Conservation (phyloP, 495 filamentous ascomycete species). For the Cladorrhinum samala region DNA sequence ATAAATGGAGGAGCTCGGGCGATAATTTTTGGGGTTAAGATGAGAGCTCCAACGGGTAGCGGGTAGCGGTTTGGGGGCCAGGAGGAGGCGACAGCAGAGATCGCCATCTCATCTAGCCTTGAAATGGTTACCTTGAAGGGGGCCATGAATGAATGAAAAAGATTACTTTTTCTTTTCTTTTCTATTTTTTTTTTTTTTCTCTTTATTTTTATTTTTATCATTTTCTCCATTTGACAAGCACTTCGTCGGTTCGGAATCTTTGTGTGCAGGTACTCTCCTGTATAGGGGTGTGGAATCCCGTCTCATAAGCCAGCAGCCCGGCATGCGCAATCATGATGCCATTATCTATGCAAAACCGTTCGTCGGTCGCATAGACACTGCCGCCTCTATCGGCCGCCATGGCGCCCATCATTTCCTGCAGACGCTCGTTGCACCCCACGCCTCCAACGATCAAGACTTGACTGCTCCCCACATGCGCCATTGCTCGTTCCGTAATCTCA, state of each 20-base stretch:
- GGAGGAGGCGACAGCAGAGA: too few relatives aligned
- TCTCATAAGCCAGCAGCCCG: conserved; percentile 75
- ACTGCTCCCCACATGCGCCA: conserved; percentile 89
- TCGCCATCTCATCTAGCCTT: too few relatives aligned
- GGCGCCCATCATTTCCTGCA: conserved; percentile 97
- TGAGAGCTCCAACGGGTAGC: too few relatives aligned
- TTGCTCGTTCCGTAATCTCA: conserved; percentile 96
- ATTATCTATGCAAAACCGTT: conserved; percentile 97
- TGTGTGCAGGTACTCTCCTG: conserved; percentile 88
- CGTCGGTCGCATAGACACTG: conserved; percentile 88
- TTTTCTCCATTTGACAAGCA: conserved; percentile 85
- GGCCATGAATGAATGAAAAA: neutral
- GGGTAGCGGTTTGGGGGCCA: too few relatives aligned
- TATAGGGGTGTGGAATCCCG: conserved; percentile 67
- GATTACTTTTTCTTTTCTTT: neutral
- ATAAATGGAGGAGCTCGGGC: neutral
- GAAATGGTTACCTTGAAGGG: too few relatives aligned
- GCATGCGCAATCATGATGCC: conserved; percentile 99
- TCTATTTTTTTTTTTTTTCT: neutral
- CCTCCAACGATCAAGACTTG: conserved; percentile 95
- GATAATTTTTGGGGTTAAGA: neutral
- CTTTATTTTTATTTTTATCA: conserved; percentile 18
- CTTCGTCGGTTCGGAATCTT: conserved; percentile 91
- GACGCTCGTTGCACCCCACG: conserved; percentile 93
- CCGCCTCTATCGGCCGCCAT: conserved; percentile 93